Evolutionary conservation across 2,329 filamentous ascomycete species (phyloP).

Genomic region (Xylaria arbuscula): DNA sequence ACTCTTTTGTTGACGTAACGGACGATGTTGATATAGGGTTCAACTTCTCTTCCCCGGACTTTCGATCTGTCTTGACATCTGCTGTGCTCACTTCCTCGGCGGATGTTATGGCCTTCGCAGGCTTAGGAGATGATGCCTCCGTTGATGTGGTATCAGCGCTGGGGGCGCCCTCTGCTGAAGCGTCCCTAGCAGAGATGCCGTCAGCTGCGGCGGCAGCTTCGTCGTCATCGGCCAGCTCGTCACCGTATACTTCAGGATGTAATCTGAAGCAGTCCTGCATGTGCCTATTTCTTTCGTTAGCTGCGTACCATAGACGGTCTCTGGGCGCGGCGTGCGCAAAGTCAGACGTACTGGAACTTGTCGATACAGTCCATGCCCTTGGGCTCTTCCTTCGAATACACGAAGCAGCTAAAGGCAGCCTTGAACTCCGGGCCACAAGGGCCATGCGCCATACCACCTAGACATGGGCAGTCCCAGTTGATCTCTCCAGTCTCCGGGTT

Average conservation of each 20-base stretch:
- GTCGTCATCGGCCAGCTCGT: slow-evolving; percentile 84
- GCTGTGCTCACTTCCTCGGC: slow-evolving; percentile 24
- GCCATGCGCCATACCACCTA: slow-evolving; percentile 96
- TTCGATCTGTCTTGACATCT: slow-evolving; percentile 30
- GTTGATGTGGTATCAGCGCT: slow-evolving; percentile 43
- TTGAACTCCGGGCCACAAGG: slow-evolving; percentile 97
- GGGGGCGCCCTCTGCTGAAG: slow-evolving; percentile 26
- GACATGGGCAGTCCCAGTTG: slow-evolving; percentile 99
- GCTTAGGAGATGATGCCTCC: slow-evolving; percentile 27
- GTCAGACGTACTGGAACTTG: slow-evolving; percentile 83
- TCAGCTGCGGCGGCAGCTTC: slow-evolving; percentile 44
- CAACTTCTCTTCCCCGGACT: slow-evolving; percentile 10
- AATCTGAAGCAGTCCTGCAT: slow-evolving; percentile 98
- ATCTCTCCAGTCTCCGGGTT: slow-evolving; percentile 99
- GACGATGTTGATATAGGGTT: slow-evolving; percentile 4
- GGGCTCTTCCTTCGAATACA: slow-evolving; percentile 92
- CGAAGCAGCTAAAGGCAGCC: slow-evolving; percentile 96
- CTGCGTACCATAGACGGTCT: slow-evolving; percentile 46
- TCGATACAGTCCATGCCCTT: slow-evolving; percentile 99
- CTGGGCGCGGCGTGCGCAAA: background rate
- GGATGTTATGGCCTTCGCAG: slow-evolving; percentile 11
- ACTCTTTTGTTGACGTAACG: background rate
- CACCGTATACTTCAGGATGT: slow-evolving; percentile 92
- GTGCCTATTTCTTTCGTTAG: slow-evolving; percentile 64
- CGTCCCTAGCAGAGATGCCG: slow-evolving; percentile 43